Base-by-base conservation (phyloP, 2,329 filamentous ascomycete species). In the Fusarium avenaceum region DNA sequence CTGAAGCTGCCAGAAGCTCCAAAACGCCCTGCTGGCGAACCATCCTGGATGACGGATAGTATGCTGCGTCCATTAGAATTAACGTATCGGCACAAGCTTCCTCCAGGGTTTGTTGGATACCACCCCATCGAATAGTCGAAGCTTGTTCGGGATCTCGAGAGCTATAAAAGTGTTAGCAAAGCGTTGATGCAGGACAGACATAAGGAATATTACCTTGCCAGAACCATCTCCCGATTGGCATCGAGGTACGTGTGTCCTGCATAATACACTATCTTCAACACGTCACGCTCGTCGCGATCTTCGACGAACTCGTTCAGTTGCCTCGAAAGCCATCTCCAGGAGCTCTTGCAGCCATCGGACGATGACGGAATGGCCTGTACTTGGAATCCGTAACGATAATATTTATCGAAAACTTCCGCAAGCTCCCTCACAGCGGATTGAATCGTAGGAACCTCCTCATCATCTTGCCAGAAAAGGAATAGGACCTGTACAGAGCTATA, bases 241-340 rank as follows among this genome's bases (percentile, higher is more conserved):
- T 88, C 84, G 26, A 88, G 76, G 67, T 83, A 86, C 40, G 83
- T 86, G 57, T 85, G 80, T 8, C 86, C 86, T 15, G 81, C 83
- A 69, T 89, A 89, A 72, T 86, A 88, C 46, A 89, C 81, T 56
- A 89, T 83, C 71, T 88, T 88, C 57, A 89, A 74, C 20, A 85
- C 82, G 68, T 88, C 86, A 40, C 86, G 83, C 51, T 84, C 81
- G 64, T 88, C 85, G 39, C 80, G 80, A 26, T 84, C 81, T 56
- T 85, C 84, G 46, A 85, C 80, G 73, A 88, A 88, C 40, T 84
- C 80, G 59, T 81, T 83, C 26, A 88, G 81, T 45, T 80, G 81
- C 17, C 82, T 78, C 5, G 83, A 82, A 44, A 88, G 79, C 85
- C 85, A 87, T 60, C 85, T 80, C 79, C 81, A 85, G 5, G 85